Evolutionary conservation across 768 basidiomycete species (phyloP), one percentile per base, ranked within the genome.

Genomic region (Russula virescens): DNA sequence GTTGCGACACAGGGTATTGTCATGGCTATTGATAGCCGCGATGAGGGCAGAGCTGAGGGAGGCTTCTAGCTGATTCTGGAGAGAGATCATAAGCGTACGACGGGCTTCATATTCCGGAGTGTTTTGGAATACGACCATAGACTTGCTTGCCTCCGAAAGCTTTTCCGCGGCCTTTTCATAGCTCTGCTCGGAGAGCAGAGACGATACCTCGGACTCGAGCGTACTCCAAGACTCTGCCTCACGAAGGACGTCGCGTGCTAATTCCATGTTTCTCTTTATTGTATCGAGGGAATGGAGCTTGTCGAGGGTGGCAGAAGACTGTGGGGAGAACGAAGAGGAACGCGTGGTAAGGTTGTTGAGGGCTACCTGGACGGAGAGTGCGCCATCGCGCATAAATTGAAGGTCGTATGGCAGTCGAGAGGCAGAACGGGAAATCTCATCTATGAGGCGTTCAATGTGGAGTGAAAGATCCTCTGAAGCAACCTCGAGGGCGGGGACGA

Each of bases 161-260:
- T 96, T 79, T 66, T 90, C 88, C n/a, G 95, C 95, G 0, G 96
- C 96, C 71, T 94, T 94, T 54, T 83, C 83, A 71, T 91, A 96
- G 66, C 80, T 85, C 68, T 83, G 81, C 68, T 94, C 90, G 16
- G 80, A 75, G 46, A 98, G 80, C n/a, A 96, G 81, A 2, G 88
- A 79, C 0, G 89, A 91, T 51, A 97, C 89, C 75, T 99, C 97
- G 40, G 89, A 81, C 72, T 98, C 97, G 50, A 99, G 81, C 2
- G 92, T 91, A 61, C 88, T 91, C 97, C 97, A 99, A 67, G 88
- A 91, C 78, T 98, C 95, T 14, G 97, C 95, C 71, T 98, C 96
- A 26, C 88, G 84, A 40, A 98, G 75, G 19, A 98, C 94, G 65
- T 93, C 93, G 38, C 94, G 80, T 1, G 93, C 83, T 0, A 86